Evolutionary conservation across 495 filamentous ascomycete species (phyloP).

Genomic region (Acidomyces sp.): DNA sequence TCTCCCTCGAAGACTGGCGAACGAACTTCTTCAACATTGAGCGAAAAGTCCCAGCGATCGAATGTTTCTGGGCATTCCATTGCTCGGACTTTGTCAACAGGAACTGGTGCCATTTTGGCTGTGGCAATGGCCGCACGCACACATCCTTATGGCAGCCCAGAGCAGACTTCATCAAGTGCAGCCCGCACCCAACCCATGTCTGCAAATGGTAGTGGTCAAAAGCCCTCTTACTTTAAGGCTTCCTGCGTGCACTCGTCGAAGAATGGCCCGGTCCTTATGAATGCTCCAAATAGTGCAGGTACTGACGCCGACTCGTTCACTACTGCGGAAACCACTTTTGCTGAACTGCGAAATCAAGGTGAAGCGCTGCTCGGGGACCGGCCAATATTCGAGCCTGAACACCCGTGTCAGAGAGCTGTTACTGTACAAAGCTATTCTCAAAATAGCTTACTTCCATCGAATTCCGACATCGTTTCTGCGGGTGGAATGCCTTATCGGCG

Average conservation of each 20-base stretch:
- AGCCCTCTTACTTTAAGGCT: conserved; percentile 6
- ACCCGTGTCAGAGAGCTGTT: conserved; percentile 15
- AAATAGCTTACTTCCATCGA: not conserved
- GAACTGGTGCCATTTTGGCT: conserved; percentile 21
- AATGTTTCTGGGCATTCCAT: conserved; percentile 24
- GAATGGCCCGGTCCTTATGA: conserved; percentile 2
- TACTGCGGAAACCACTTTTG: conserved; percentile 51
- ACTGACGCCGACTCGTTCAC: conserved; percentile 47
- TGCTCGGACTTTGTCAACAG: conserved; percentile 28
- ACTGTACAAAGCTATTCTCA: conserved; percentile 6
- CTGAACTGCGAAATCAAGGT: conserved; percentile 48
- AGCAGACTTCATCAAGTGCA: conserved; percentile 1
- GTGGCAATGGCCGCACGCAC: conserved; percentile 4
- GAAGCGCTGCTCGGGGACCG: conserved; percentile 43
- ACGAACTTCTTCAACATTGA: conserved; percentile 45
- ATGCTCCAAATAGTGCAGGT: conserved; percentile 6
- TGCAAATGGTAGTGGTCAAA: conserved; percentile 9
- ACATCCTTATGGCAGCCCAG: conserved; percentile 4
- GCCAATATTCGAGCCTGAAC: conserved; percentile 23
- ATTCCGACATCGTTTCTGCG: no score
- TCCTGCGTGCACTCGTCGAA: conserved; percentile 22
- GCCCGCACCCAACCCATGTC: conserved; percentile 11
- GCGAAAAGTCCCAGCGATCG: conserved; percentile 34
- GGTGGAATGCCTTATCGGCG: no score
- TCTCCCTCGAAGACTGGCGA: conserved; percentile 39